Evolutionary conservation across 2,329 filamentous ascomycete species (phyloP).

Genomic region (Spiromastix sp.): DNA sequence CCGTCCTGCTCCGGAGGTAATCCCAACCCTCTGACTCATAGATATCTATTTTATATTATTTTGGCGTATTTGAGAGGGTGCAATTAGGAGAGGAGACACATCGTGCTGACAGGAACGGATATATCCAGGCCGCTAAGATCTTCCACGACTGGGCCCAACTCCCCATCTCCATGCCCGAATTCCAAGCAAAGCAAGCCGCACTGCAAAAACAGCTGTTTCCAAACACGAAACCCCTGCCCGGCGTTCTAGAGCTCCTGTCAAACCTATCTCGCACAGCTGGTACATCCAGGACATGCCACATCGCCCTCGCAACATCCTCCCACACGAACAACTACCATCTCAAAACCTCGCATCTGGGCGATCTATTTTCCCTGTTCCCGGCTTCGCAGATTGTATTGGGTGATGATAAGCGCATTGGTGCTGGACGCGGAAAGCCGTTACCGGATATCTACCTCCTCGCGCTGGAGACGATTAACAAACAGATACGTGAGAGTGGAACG

Average conservation of each 20-base stretch:
- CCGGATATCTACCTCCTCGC: conserved; percentile 92
- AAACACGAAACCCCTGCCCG: conserved; percentile 63
- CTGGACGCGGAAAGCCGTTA: conserved; percentile 81
- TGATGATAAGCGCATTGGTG: conserved; percentile 67
- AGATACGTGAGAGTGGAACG: conserved; percentile 44
- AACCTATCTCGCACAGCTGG: conserved; percentile 24
- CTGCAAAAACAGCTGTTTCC: conserved; percentile 68
- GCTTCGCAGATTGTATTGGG: conserved; percentile 66
- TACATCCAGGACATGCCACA: conserved; percentile 47
- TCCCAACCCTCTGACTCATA: not conserved
- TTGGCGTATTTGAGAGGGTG: not conserved
- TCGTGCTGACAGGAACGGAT: no score
- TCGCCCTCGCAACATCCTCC: conserved; percentile 79
- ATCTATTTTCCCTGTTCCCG: conserved; percentile 52
- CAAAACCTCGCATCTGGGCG: conserved; percentile 53
- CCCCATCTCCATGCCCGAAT: conserved; percentile 63
- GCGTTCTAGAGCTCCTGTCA: conserved; percentile 58
- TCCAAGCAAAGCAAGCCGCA: conserved; percentile 46
- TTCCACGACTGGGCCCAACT: conserved; percentile 78
- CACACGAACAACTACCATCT: conserved; percentile 61
- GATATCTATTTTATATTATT: not conserved
- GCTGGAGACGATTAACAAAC: conserved; percentile 71
- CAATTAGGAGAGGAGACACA: no score
- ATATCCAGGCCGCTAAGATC: conserved; percentile 44
- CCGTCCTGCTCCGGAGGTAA: conserved; percentile 47